A percentile compares a stretch with the other conserved stretches of the same genome.
Conservation (phyloP, 2,329 filamentous ascomycete species). For the Diplocarpon mali region DNA sequence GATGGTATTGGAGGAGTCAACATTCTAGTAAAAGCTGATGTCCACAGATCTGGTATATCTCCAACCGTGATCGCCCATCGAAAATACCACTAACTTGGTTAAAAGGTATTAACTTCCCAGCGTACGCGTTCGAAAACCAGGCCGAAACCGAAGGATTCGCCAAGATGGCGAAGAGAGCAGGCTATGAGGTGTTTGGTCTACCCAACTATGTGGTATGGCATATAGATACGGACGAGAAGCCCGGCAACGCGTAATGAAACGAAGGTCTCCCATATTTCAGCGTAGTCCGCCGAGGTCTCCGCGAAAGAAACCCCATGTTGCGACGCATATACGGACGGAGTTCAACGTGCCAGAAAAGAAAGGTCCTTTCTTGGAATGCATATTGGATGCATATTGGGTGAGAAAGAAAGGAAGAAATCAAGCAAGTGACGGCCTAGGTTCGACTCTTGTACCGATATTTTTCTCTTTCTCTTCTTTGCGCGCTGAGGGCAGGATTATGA, state of each 20-base stretch:
- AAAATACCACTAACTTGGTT: slow-evolving; percentile 19
- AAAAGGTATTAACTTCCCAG: slow-evolving; percentile 93
- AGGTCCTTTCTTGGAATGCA: slow-evolving; percentile 9
- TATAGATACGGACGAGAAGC: slow-evolving; percentile 91
- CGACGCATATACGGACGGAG: slow-evolving; percentile 25
- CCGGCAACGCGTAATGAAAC: slow-evolving; percentile 48
- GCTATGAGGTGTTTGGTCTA: slow-evolving; percentile 82
- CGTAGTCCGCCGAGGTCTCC: background rate
- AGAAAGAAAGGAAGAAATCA: slow-evolving; percentile 6
- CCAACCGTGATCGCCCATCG: background rate
- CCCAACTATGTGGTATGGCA: slow-evolving; percentile 99
- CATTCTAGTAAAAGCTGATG: slow-evolving; percentile 94
- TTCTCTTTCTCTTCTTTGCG: slow-evolving; percentile 7
- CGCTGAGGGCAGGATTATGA: slow-evolving; percentile 18
- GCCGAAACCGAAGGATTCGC: slow-evolving; percentile 98
- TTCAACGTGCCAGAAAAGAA: slow-evolving; percentile 7
- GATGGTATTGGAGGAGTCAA: slow-evolving; percentile 96
- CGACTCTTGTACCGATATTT: slow-evolving; percentile 19
- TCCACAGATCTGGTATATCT: slow-evolving; percentile 75
- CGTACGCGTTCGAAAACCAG: slow-evolving; percentile 96
- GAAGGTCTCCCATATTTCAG: slow-evolving; percentile 14
- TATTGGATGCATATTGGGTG: slow-evolving; percentile 1
- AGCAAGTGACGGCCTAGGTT: slow-evolving; percentile 4
- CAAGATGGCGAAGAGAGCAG: slow-evolving; percentile 95
- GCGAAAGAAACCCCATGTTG: slow-evolving; percentile 11